Evolutionary conservation across 2,329 filamentous ascomycete genomes (phyloP), one percentile per base, ranked within the genome.

Genomic region (Graphilbum fragrans): DNA sequence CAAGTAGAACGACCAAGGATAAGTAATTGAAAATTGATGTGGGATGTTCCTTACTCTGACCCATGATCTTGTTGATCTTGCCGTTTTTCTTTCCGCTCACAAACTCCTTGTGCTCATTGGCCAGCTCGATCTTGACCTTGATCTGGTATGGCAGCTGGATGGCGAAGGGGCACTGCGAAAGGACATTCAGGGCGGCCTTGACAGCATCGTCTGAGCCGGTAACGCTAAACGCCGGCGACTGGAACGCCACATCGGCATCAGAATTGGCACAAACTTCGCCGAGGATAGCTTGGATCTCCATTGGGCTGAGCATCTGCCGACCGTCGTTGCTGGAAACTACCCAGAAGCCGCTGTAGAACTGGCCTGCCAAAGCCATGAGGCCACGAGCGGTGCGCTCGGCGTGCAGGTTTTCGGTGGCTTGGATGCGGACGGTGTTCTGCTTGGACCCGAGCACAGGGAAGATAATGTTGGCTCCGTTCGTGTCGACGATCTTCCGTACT

Each of bases 51-150:
- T 50, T 62, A 75, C 88, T 95, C 62, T 96, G 90, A 20, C 90
- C 92, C 92, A 98, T 98, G 55, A 98, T 98, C 71, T 98, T 98
- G 72, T 98, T 98, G 63, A 98, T 98, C 67, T 98, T 98, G 62
- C 92, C 92, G 54, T 98, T 98, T 70, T 98, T 98, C 72, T 98
- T 98, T 52, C 92, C 92, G 52, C 88, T 95, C 43, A 98, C 92
- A 58, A 98, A 98, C 57, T 98, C 92, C 63, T 98, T 98, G 69
- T 98, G 92, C 65, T 98, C 92, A 56, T 96, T 96, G 55, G 92
- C 92, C 43, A 98, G 80, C 67, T 98, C 92, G 48, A 98, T 94
- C 69, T 96, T 96, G 57, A 98, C 90, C 43, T 88, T 80, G 58
- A 98, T 93, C 58, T 93, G 88, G 55, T 93, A 94, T 50, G 86